These are phyloP conservation scores for Vitis hybrid DNA, from an alignment of 177 flowering plant genomes.

Conservation along the genomic window DNA sequence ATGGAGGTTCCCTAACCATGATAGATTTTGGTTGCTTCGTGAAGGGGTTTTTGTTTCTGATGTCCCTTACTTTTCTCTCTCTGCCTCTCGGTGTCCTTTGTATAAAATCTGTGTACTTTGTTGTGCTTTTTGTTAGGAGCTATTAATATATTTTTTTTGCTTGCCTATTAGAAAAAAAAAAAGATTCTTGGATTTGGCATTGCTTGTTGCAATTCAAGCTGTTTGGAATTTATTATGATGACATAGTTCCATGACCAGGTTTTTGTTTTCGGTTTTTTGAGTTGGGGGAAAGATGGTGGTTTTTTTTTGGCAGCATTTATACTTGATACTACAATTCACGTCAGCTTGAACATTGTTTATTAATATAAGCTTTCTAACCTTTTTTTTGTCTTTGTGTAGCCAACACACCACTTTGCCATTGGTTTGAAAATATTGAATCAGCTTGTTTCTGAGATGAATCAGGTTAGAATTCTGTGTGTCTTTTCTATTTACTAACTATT, in stretches of 20 bases:
- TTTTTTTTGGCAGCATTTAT: not conserved
- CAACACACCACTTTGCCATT: conserved; percentile 54
- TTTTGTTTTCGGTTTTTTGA: not conserved
- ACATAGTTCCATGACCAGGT: not conserved
- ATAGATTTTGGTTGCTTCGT: too few relatives aligned
- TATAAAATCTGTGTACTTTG: too few relatives aligned
- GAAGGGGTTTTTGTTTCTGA: too few relatives aligned
- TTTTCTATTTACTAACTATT: not conserved
- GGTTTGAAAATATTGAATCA: conserved; percentile 69
- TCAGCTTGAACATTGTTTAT: not conserved
- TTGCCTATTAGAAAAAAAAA: not conserved
- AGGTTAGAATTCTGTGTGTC: conserved; percentile 31
- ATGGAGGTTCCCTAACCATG: too few relatives aligned
- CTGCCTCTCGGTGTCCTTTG: too few relatives aligned
- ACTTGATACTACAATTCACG: not conserved
- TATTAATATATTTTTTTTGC: too few relatives aligned
- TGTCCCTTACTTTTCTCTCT: too few relatives aligned
- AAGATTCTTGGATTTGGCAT: not conserved
- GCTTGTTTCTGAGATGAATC: conserved; percentile 69
- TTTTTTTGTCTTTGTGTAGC: conserved; percentile 37
- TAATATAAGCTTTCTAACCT: not conserved
- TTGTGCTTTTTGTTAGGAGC: too few relatives aligned
- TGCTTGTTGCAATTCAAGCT: not conserved
- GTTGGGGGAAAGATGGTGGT: not conserved
- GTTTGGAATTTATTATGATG: not conserved